Conservation (phyloP, 2,329 filamentous ascomycete genomes). For the Cladophialophora bantiana region DNA sequence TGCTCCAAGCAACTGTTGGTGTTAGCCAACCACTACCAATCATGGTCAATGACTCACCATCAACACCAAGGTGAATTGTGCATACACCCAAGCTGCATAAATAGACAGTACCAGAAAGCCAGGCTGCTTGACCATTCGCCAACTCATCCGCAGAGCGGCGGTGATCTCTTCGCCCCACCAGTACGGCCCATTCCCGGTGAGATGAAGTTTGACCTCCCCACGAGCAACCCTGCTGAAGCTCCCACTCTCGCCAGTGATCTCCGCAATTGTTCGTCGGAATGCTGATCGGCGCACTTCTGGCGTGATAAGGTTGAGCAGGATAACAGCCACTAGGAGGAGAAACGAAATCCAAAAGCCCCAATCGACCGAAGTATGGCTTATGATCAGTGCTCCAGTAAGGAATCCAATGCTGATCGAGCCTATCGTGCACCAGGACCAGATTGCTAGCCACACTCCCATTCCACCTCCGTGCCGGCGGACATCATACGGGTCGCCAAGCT, state of each 20-base stretch:
- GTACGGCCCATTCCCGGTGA: conserved; percentile 72
- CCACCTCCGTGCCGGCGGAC: conserved; percentile 77
- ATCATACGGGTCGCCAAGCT: conserved; percentile 71
- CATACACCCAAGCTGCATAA: conserved; percentile 82
- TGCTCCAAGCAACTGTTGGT: conserved; percentile 67
- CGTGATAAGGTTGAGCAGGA: conserved; percentile 73
- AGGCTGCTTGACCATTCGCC: conserved; percentile 75
- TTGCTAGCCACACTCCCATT: conserved; percentile 78
- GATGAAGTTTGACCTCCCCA: conserved; percentile 79
- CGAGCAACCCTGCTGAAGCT: conserved; percentile 62
- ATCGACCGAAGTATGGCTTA: conserved; percentile 67
- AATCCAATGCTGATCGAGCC: conserved; percentile 76
- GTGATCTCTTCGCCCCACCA: conserved; percentile 81
- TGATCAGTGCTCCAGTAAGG: conserved; percentile 72
- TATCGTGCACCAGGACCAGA: conserved; percentile 80
- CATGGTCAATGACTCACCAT: conserved; percentile 58
- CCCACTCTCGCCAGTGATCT: conserved; percentile 55
- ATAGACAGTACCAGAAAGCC: conserved; percentile 75
- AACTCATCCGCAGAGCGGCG: conserved; percentile 70
- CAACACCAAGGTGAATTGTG: conserved; percentile 75
- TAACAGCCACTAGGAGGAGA: conserved; percentile 68
- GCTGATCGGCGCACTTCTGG: conserved; percentile 75
- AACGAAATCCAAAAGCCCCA: conserved; percentile 81
- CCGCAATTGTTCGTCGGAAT: conserved; percentile 71
- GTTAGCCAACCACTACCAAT: conserved; percentile 5